Evolutionary conservation across 2,329 filamentous ascomycete genomes (phyloP), one percentile per base, ranked within the genome.

Genomic region (Nothomitra cinnamomea): DNA sequence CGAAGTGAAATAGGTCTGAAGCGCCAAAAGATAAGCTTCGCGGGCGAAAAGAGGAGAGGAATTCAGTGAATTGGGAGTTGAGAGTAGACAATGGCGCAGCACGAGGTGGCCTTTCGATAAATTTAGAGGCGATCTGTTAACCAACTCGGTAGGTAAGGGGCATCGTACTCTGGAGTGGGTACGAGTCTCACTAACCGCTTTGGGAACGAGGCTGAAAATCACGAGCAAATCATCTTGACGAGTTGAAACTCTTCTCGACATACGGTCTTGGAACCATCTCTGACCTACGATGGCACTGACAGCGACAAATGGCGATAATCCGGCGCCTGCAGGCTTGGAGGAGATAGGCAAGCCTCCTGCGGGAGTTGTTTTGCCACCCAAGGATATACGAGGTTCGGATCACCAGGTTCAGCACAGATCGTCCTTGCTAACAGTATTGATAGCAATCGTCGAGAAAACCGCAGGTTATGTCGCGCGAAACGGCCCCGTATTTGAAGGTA

Each of bases 391-490:
- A 73, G 74, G 74, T 73, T 15, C 45, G 42, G 21, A 15, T 19
- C 32, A 7, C 7, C 19, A 12, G 15, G 13, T 53, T 10, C 15
- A 22, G 7, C n/a, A 19, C 10, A 24, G 56, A 69, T 55, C 21
- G 22, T 51, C 21, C 54, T 48, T 56, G 54, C 56, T 65, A 13
- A 52, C 40, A 15, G 8, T 19, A 35, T 32, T n/a, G n/a, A 49
- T 56, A 74, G 74, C 74, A 19, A 78, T 90, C 60, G 81, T 98
- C 63, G 89, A 95, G 68, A 96, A 94, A 72, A 95, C 90, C 12
- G 90, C 92, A 53, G 88, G 88, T 48, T 96, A 94, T 65, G 86
- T 95, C 55, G 82, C 82, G 56, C 76, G 80, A 60, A 79, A 79
- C 62, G 78, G 78, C 36, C 62, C 70, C 12, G 65, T 79, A 6